Evolutionary conservation across 2,329 filamentous ascomycete genomes (phyloP).

Genomic region (Xylaria sp.): DNA sequence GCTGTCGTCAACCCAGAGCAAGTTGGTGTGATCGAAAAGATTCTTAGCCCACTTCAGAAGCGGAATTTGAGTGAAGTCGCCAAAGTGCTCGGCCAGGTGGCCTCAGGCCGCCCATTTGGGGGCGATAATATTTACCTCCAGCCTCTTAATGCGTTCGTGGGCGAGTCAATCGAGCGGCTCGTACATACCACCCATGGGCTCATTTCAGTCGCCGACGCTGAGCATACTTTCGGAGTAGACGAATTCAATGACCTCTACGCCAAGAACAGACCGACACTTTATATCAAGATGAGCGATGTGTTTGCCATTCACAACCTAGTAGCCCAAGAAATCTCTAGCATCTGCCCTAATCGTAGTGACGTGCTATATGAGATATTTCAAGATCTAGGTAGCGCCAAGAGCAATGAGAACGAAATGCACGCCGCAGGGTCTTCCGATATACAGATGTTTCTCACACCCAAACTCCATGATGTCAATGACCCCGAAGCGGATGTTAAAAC

Average conservation of each 20-base stretch:
- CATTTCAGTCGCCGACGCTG: conserved; percentile 85
- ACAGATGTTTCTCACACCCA: conserved; percentile 87
- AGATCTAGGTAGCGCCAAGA: conserved; percentile 95
- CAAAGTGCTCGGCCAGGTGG: conserved; percentile 90
- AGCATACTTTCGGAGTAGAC: conserved; percentile 95
- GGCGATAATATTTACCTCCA: conserved; percentile 96
- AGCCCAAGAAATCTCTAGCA: conserved; percentile 77
- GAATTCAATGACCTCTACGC: conserved; percentile 98
- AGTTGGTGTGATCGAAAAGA: conserved; percentile 90
- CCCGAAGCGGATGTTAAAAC: conserved; percentile 92
- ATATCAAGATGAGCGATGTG: conserved; percentile 98
- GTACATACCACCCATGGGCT: conserved; percentile 79
- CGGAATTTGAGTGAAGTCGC: conserved; percentile 89
- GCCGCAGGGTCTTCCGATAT: conserved; percentile 89
- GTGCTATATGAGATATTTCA: conserved; percentile 89
- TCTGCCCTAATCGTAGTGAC: conserved; percentile 86
- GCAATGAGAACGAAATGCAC: conserved; percentile 92
- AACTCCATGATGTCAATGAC: conserved; percentile 89
- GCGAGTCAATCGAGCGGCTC: conserved; percentile 83
- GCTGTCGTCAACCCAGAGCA: conserved; percentile 90
- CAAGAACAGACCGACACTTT: conserved; percentile 95
- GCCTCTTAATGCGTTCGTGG: conserved; percentile 90
- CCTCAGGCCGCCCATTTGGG: conserved; percentile 88
- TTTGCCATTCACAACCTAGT: conserved; percentile 95
- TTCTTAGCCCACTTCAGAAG: conserved; percentile 90